Conservation (phyloP, 495 filamentous ascomycete species). For the Talaromyces thailandensis region DNA sequence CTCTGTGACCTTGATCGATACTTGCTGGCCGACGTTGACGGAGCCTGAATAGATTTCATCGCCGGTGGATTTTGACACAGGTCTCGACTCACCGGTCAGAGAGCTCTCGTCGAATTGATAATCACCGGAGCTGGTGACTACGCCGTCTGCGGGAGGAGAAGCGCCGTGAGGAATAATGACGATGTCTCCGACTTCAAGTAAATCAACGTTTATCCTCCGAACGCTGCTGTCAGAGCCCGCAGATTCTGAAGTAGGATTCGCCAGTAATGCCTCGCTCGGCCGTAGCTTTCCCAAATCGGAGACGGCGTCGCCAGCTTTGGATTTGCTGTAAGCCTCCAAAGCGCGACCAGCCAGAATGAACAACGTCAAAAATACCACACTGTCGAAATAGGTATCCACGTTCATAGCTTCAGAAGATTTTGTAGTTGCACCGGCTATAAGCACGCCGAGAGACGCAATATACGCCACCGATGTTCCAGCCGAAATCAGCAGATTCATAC, state of each 20-base stretch:
- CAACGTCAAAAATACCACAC: conserved; percentile 86
- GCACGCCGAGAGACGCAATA: conserved; percentile 68
- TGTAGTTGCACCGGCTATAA: conserved; percentile 57
- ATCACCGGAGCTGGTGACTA: conserved; percentile 46
- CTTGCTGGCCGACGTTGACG: conserved; percentile 67
- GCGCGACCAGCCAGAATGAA: conserved; percentile 77
- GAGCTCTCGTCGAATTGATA: conserved; percentile 82
- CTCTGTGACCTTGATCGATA: conserved; percentile 62
- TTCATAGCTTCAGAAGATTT: conserved; percentile 28
- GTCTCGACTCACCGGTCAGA: conserved; percentile 79
- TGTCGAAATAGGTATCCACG: conserved; percentile 78
- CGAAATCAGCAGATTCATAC: conserved; percentile 93
- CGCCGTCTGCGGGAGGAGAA: conserved; percentile 81
- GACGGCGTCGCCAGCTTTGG: conserved; percentile 84
- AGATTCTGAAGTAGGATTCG: background rate
- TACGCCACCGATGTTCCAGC: conserved; percentile 87
- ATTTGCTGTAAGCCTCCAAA: conserved; percentile 88
- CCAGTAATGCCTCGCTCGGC: conserved; percentile 67
- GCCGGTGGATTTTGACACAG: conserved; percentile 58
- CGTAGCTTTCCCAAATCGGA: conserved; percentile 68
- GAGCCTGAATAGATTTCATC: conserved; percentile 80
- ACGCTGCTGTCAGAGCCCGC: conserved; percentile 13
- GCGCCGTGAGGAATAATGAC: conserved; percentile 69
- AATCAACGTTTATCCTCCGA: conserved; percentile 51
- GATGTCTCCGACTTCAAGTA: conserved; percentile 75